Base-by-base conservation (phyloP, 768 basidiomycete genomes). In the Coprinopsis marcescibilis region DNA sequence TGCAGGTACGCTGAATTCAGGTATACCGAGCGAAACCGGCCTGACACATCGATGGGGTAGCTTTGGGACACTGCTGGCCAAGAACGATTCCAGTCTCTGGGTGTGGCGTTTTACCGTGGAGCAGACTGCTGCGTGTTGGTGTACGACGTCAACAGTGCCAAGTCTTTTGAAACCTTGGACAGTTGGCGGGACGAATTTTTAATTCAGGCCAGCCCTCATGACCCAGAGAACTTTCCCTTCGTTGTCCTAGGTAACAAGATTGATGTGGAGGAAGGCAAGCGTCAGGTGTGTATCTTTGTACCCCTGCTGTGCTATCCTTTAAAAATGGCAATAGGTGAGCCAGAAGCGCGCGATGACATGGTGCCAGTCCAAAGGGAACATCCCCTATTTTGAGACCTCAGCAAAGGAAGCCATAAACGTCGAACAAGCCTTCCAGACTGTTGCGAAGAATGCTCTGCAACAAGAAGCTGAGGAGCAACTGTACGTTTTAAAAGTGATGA, bases 241-340 rank as follows among this genome's bases (percentile, higher is more conserved):
- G 94, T 99, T 46, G 95, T 99, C 11, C 70, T 99, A 50, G 96
- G 96, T n/a, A 99, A 99, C 73, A 99, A 99, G 90, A 95, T 99
- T 64, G 96, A 99, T 64, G 90, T 97, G 59, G 96, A 98, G 71
- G 96, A 98, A 73, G 88, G 84, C 65, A 98, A 97, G 67, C 83
- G 95, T 54, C 93, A 96, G 82, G 94, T 92, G 48, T 51, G 48
- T 51, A 24, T 32, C 14, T 10, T n/a, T 34, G 12, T 26, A 19
- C 11, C 5, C 27, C 24, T 7, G 21, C 15, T 24, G 7, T 44
- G 19, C 25, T 12, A 14, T 41, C 14, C 12, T 46, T 20, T 37
- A 26, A 46, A 2, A 46, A 32, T 45, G 8, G 29, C 21, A 34
- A 35, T 14, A 95, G 93, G 94, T 99, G 21, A 91, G 92, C 7